Conservation (phyloP, 345 rosid species). For the Schrenkiella parvula region DNA sequence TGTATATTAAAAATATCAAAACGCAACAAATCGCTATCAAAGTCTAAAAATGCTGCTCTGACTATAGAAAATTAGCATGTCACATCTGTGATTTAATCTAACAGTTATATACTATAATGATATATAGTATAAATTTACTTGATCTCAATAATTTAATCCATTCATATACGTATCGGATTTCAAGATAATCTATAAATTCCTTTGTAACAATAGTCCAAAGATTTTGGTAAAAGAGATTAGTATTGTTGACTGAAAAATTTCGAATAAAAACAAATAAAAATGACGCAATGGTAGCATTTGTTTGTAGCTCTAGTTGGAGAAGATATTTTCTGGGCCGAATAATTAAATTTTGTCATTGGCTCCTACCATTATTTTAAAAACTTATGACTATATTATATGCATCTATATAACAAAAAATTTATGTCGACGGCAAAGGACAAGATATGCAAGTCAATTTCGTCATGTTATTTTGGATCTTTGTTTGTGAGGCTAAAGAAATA, state of each 20-base stretch:
- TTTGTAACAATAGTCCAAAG: slow-evolving; percentile 10
- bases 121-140: neutral
- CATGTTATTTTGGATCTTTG: slow-evolving; percentile 27
- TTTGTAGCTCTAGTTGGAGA: slow-evolving; percentile 23
- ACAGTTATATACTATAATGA: neutral
- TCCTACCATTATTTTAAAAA: neutral
- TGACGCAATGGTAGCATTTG: slow-evolving; percentile 5
- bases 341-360: slow-evolving; percentile 12
- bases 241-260: slow-evolving; percentile 17
- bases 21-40: neutral
- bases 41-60: neutral
- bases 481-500: neutral
- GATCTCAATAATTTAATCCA: neutral
- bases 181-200: neutral
- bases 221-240: slow-evolving; percentile 17
- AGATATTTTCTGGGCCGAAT: slow-evolving; percentile 17
- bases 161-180: neutral
- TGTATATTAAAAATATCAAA: neutral
- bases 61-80: neutral
- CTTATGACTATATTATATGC: neutral
- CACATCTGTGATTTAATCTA: neutral
- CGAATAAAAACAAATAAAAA: slow-evolving; percentile 13
- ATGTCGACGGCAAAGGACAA: slow-evolving; percentile 32
- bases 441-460: slow-evolving; percentile 12
- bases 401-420: slow-evolving; percentile 1